Percentiles rank a stretch among this genome's conserved stretches.
phyloP scores from a whole-genome alignment of 257 asterid genomes.

The Solanum chilense region DNA sequence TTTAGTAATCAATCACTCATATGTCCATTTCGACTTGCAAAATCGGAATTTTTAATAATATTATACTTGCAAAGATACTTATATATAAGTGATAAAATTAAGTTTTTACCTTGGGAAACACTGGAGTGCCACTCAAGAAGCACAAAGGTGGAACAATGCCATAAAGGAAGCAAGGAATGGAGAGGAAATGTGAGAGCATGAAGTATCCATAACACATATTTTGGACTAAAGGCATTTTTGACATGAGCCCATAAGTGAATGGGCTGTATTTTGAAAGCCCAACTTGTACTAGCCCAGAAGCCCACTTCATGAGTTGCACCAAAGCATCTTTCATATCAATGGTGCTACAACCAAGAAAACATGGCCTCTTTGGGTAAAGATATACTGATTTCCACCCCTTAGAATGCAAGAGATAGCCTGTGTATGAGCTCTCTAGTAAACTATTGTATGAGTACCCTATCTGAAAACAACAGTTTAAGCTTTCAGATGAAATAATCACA shows the following conservation, averaged over 20 bases:
- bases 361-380: constrained; percentile 47
- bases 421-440: constrained; percentile 60
- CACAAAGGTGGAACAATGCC: constrained; percentile 41
- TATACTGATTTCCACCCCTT: constrained; percentile 52
- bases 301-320: constrained; percentile 60
- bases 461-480: constrained; percentile 4
- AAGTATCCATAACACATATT: constrained; percentile 49
- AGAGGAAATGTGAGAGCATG: constrained; percentile 24
- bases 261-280: constrained; percentile 50
- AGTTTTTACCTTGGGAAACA: constrained; percentile 41
- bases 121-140: constrained; percentile 40
- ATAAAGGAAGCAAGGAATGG: constrained; percentile 33
- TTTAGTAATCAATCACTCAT: not conserved
- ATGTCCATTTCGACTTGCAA: not conserved
- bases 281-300: constrained; percentile 51
- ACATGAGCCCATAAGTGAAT: constrained; percentile 31
- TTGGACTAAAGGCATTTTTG: constrained; percentile 37
- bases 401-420: constrained; percentile 41
- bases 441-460: constrained; percentile 66
- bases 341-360: constrained; percentile 53
- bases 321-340: constrained; percentile 56
- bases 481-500: not conserved
- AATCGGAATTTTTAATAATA: not conserved
- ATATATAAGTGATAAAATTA: not conserved
- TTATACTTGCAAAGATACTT: not conserved